A percentile compares a stretch with the other conserved stretches of the same genome.
These are phyloP conservation scores for Nicotiana sylvestris DNA, from an alignment of 257 asterid genomes.

Conservation along the genomic window DNA sequence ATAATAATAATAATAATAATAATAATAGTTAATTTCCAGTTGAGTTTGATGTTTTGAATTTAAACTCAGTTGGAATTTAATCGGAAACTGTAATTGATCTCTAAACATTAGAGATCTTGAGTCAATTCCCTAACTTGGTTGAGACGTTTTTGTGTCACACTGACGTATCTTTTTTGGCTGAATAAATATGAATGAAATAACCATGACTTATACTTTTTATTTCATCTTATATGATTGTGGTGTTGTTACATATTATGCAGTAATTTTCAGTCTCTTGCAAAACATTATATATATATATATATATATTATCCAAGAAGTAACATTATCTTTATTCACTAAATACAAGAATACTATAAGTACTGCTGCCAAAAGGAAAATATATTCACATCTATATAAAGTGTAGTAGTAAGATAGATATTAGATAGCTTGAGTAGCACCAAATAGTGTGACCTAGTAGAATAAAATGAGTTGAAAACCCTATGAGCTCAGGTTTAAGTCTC, in stretches of 20 bases:
- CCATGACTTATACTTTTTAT: too few species aligned
- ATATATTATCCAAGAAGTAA: background rate
- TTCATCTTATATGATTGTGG: too few species aligned
- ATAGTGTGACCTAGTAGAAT: too few species aligned
- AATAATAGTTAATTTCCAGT: background rate
- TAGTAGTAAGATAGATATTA: too few species aligned
- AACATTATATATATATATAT: background rate
- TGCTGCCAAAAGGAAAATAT: too few species aligned
- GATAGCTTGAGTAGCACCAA: too few species aligned
- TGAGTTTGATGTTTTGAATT: conserved; percentile 11
- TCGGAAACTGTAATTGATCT: conserved; percentile 6
- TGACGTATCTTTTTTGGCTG: background rate
- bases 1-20: background rate
- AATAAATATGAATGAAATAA: background rate
- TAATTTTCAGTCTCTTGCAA: too few species aligned
- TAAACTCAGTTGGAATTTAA: conserved; percentile 6
- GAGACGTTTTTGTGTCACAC: background rate
- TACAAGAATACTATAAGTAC: too few species aligned
- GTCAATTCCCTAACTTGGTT: background rate
- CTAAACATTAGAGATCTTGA: background rate
- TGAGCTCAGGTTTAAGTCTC: background rate
- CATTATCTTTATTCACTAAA: too few species aligned
- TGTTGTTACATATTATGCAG: too few species aligned
- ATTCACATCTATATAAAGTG: too few species aligned
- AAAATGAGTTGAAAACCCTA: too few species aligned